Base-by-base conservation (phyloP, 768 basidiomycete genomes). In the Tubosaeta brunneosetosa region DNA sequence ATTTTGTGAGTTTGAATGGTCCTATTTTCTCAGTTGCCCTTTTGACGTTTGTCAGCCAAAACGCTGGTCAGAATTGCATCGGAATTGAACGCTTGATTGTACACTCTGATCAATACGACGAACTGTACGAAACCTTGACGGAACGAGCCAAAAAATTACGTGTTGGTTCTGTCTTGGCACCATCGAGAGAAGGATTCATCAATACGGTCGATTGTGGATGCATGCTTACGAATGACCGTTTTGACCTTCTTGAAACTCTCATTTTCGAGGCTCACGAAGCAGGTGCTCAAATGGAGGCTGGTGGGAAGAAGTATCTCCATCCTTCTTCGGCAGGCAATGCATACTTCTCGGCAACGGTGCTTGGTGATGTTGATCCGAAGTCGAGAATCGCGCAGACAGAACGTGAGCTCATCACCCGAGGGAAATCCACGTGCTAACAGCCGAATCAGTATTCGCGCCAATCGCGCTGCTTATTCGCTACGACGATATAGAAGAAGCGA, bases 21-120 rank as follows among this genome's bases (percentile, higher is more conserved):
- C 43, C 14, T 47, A n/a, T 9, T 32, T 13, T 3, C 3, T 50
- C 27, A 25, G 42, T 44, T 22, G 5, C 19, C 43, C n/a, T 52
- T 38, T 51, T 50, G 32, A 41, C 34, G 38, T 16, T 44, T 14
- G 22, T 26, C 63, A 94, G 92, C 76, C 93, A 94, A 75, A 91
- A 92, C 53, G 81, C 82, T 47, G 94, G 94, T 19, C 95, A 97
- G 72, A 97, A 97, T 62, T 99, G 95, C 68, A 95, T 99, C 61
- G 95, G 94, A 33, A 90, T 94, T 56, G 95, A 99, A 68, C 83
- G 94, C 2, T 79, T 98, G 58, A 80, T 98, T 43, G 91, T 98
- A 34, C 93, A 94, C 61, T 65, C 73, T 0, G 77, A 77, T 0
- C 86, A 91, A 61, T 88, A 94, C 60, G 82, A 92, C 44, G 81